phyloP scores from a whole-genome alignment of 352 stramenopile species.

The Phytophthora pini region DNA sequence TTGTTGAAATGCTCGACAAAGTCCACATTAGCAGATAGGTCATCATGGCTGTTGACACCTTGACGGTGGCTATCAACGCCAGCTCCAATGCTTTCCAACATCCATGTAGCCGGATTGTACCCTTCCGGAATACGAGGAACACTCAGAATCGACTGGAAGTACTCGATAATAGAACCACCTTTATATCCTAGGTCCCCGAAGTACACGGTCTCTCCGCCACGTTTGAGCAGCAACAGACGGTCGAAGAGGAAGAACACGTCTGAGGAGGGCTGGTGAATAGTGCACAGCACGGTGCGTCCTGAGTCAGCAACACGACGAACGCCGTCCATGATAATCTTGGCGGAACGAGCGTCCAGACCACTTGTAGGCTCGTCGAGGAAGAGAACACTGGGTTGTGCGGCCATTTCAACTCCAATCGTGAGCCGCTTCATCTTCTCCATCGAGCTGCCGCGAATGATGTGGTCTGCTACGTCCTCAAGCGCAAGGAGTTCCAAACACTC shows the following conservation, averaged over 20 bases:
- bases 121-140: constrained; percentile 51
- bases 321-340: constrained; percentile 84
- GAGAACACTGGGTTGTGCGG: constrained; percentile 77
- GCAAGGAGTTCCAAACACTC: constrained; percentile 63
- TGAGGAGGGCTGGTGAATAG: constrained; percentile 90
- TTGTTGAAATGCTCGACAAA: constrained; percentile 41
- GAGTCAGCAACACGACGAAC: constrained; percentile 80
- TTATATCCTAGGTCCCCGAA: constrained; percentile 43
- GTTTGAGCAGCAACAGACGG: constrained; percentile 75
- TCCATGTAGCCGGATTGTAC: constrained; percentile 78
- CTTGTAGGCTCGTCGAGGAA: constrained; percentile 90
- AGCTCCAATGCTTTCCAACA: constrained; percentile 75
- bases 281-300: constrained; percentile 84
- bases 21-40: constrained; percentile 27
- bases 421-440: constrained; percentile 65
- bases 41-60: too few relatives aligned
- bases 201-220: constrained; percentile 54
- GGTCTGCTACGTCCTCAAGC: constrained; percentile 63
- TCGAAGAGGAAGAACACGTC: constrained; percentile 90
- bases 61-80: constrained; percentile 30
- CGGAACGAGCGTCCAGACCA: constrained; percentile 83
- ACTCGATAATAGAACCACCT: constrained; percentile 35
- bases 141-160: constrained; percentile 54
- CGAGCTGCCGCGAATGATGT: constrained; percentile 67
- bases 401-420: constrained; percentile 90